A percentile compares a stretch with the other conserved stretches of the same genome.
Conservation (phyloP, 257 asterid genomes). For the Forsythia suspensa region DNA sequence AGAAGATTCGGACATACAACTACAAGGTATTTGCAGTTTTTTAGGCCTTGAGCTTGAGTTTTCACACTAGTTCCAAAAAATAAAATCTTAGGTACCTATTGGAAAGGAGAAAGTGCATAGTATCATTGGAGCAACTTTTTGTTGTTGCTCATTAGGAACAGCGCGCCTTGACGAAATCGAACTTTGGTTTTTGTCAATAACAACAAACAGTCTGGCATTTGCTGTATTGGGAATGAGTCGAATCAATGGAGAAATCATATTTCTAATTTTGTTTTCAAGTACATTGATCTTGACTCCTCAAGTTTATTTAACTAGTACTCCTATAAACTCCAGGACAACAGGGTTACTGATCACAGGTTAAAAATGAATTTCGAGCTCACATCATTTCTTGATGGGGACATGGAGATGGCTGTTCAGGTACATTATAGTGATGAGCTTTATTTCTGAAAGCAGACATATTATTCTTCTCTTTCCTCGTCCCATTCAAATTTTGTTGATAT, state of each 20-base stretch:
- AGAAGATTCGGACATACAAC: conserved; percentile 95
- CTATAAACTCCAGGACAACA: conserved; percentile 64
- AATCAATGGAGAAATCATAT: background rate
- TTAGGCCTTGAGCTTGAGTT: conserved; percentile 16
- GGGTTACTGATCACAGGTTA: conserved; percentile 94
- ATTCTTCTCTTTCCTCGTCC: background rate
- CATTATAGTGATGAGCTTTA: background rate
- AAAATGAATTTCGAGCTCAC: conserved; percentile 90
- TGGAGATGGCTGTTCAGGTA: conserved; percentile 96
- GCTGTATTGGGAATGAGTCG: background rate
- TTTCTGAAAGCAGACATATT: background rate
- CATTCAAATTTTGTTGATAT: background rate
- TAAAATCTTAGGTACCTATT: background rate
- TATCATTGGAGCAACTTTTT: conserved; percentile 1
- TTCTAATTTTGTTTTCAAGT: background rate
- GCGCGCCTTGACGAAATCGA: background rate
- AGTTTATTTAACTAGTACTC: conserved; percentile 4
- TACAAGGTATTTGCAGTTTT: conserved; percentile 59
- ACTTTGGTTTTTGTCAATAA: background rate
- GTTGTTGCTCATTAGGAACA: background rate
- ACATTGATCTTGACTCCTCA: background rate
- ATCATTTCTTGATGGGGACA: conserved; percentile 86
- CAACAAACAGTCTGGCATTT: background rate
- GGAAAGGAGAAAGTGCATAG: background rate
- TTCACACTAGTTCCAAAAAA: conserved; percentile 9